phyloP scores from a whole-genome alignment of 352 stramenopile genomes.

The Hyaloperonospora brassicae region DNA sequence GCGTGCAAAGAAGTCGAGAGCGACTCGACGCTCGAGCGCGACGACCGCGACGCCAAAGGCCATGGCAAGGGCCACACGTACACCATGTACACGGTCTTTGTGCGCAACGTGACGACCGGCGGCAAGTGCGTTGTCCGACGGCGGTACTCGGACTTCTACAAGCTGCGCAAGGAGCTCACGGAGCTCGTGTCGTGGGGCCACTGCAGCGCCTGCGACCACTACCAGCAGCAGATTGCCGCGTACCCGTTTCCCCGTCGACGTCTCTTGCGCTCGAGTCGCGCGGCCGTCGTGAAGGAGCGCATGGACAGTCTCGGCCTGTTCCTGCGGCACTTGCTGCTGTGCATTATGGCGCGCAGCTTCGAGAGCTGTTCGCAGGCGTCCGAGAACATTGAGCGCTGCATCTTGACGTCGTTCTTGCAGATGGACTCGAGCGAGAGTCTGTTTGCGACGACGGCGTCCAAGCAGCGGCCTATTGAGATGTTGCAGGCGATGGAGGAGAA shows the following conservation, averaged over 20 bases:
- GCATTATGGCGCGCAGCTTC: constrained; percentile 62
- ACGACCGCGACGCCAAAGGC: constrained; percentile 8
- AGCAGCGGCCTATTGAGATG: constrained; percentile 52
- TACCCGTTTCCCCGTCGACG: constrained; percentile 76
- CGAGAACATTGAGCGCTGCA: constrained; percentile 59
- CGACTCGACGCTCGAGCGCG: constrained; percentile 12
- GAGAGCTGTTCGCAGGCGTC: constrained; percentile 57
- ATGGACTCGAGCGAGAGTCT: constrained; percentile 50
- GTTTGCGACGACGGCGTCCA: constrained; percentile 43
- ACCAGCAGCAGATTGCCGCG: constrained; percentile 54
- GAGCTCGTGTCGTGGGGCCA: constrained; percentile 73
- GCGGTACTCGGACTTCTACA: constrained; percentile 83
- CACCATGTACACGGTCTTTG: constrained; percentile 82
- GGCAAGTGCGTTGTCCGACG: constrained; percentile 69
- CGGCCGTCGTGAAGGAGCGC: constrained; percentile 69
- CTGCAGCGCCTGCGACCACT: constrained; percentile 57
- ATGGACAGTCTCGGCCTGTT: constrained; percentile 80
- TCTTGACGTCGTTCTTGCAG: constrained; percentile 72
- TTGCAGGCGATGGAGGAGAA: constrained; percentile 65
- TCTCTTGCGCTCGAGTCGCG: constrained; percentile 60
- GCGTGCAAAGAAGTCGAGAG: constrained; percentile 47
- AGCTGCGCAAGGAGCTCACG: constrained; percentile 77
- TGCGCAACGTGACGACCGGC: constrained; percentile 63
- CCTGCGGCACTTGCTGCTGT: constrained; percentile 64
- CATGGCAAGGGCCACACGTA: constrained; percentile 49